A percentile compares a stretch with the other conserved stretches of the same genome.
phyloP scores from a whole-genome alignment of 2,329 filamentous ascomycete species.

The Epichloe typhina region DNA sequence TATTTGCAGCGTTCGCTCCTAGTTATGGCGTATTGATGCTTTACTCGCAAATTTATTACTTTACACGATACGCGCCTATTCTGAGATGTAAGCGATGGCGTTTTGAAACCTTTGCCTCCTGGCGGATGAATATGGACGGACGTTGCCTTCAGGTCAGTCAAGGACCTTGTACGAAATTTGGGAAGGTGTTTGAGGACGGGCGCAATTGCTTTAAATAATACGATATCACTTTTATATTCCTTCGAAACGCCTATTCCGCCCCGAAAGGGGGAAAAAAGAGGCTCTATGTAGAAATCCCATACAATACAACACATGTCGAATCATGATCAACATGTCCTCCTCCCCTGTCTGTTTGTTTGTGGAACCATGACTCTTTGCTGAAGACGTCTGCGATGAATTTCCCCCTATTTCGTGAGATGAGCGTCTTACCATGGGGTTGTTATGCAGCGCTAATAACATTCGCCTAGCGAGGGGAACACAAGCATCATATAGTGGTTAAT shows the following conservation, averaged over 20 bases:
- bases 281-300: not conserved
- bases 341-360: too few relatives aligned
- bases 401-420: too few relatives aligned
- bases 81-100: conserved; percentile 6
- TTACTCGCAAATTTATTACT: conserved; percentile 1
- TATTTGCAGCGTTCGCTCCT: conserved; percentile 1
- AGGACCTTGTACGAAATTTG: not conserved
- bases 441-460: too few relatives aligned
- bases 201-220: not conserved
- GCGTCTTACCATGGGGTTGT: too few relatives aligned
- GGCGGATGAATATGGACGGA: not conserved
- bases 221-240: too few relatives aligned
- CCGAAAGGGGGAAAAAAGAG: not conserved
- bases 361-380: too few relatives aligned
- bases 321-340: too few relatives aligned
- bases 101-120: not conserved
- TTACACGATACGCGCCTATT: conserved; percentile 2
- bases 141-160: not conserved
- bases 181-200: not conserved
- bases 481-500: too few relatives aligned
- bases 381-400: too few relatives aligned
- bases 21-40: not conserved
- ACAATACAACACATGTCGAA: too few relatives aligned
- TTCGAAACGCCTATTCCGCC: too few relatives aligned
- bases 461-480: too few relatives aligned